These are phyloP conservation scores for Macrophomina pseudophaseolina DNA, from an alignment of 2,329 filamentous ascomycete species.

Conservation along the genomic window DNA sequence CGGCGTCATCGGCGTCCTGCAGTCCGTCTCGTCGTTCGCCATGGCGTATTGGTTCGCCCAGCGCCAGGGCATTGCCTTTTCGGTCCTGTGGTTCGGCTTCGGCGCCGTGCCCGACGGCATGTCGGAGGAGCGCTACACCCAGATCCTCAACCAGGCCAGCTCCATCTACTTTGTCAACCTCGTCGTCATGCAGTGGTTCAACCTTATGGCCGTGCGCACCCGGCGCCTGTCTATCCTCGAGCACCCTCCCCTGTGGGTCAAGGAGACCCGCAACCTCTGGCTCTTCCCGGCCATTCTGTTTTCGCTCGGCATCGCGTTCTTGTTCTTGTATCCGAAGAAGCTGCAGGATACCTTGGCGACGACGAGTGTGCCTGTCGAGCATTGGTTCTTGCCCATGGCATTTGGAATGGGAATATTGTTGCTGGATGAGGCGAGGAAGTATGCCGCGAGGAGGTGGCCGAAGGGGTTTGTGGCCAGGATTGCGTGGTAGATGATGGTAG, in stretches of 20 bases:
- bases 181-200: conserved; percentile 84
- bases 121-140: conserved; percentile 57
- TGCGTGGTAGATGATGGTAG: conserved; percentile 60
- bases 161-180: conserved; percentile 82
- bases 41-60: conserved; percentile 54
- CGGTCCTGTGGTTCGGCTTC: conserved; percentile 71
- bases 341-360: conserved; percentile 68
- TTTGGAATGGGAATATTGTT: conserved; percentile 70
- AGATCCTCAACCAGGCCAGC: conserved; percentile 66
- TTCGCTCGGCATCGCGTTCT: conserved; percentile 69
- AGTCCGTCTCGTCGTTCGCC: conserved; percentile 49
- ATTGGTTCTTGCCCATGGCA: conserved; percentile 77
- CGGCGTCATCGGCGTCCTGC: conserved; percentile 67
- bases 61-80: conserved; percentile 66
- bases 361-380: conserved; percentile 67
- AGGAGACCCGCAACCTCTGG: conserved; percentile 67
- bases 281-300: conserved; percentile 75
- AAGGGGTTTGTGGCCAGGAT: conserved; percentile 61
- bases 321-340: conserved; percentile 65
- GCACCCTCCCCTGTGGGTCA: conserved; percentile 71
- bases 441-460: conserved; percentile 64
- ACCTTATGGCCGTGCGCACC: conserved; percentile 71
- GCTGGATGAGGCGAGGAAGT: conserved; percentile 72
- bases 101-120: conserved; percentile 57
- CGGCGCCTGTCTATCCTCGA: conserved; percentile 68